These are phyloP conservation scores for Aspergillus sp. DNA, from an alignment of 2,329 filamentous ascomycete genomes.

Conservation along the genomic window DNA sequence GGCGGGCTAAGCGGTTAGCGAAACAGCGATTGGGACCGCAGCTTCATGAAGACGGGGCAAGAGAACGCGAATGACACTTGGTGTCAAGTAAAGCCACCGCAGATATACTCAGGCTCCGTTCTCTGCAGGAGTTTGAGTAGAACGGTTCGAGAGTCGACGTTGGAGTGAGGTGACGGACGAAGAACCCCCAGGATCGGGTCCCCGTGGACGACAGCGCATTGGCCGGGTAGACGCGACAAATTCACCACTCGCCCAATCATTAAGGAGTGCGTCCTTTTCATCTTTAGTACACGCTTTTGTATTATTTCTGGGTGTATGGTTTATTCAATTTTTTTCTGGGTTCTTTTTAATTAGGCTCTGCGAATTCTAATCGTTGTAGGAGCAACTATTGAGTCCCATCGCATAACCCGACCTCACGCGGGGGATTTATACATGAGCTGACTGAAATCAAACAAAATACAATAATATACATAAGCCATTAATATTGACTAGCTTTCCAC, in stretches of 20 bases:
- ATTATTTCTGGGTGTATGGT: not conserved
- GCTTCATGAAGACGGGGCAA: not conserved
- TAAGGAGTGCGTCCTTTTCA: not conserved
- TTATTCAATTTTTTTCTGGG: not conserved
- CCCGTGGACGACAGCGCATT: not conserved
- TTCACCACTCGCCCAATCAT: not conserved
- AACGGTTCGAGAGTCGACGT: not conserved
- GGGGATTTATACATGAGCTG: not conserved
- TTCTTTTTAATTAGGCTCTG: not conserved
- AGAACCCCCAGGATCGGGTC: not conserved
- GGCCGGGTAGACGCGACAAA: not conserved
- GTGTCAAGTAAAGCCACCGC: not conserved
- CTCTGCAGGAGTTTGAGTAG: not conserved
- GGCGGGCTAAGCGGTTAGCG: slow-evolving; percentile 11
- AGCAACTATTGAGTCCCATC: not conserved
- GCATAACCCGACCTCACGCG: not conserved
- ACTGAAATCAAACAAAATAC: slow-evolving; percentile 8
- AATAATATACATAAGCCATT: slow-evolving; percentile 20
- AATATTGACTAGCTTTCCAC: not conserved
- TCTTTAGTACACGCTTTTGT: not conserved
- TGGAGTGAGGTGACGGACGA: not conserved
- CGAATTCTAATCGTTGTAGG: not conserved
- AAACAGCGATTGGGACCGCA: slow-evolving; percentile 19
- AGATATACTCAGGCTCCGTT: not conserved
- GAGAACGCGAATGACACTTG: not conserved